Evolutionary conservation across 2,329 filamentous ascomycete species (phyloP).

Genomic region (Dendrostoma leiphaemia): DNA sequence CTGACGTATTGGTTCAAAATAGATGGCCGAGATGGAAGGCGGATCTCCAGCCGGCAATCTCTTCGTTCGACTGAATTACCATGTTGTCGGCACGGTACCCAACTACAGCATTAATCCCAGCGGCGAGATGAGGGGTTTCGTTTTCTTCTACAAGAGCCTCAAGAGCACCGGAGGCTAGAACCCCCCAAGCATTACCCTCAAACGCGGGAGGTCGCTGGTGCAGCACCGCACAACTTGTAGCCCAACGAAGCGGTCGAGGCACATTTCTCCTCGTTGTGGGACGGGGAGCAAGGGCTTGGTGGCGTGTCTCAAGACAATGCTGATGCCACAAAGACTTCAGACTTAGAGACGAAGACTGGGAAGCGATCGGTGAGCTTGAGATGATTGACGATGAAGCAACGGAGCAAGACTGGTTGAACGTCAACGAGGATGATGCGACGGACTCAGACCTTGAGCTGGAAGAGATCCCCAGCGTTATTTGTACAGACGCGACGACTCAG

Average conservation of each 20-base stretch:
- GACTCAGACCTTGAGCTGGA: too few species aligned
- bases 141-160: slow-evolving; percentile 61
- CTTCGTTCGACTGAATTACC: slow-evolving; percentile 57
- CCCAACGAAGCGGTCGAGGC: not conserved
- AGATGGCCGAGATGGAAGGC: slow-evolving; percentile 53
- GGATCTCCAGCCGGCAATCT: slow-evolving; percentile 51
- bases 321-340: not conserved
- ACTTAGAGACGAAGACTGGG: too few species aligned
- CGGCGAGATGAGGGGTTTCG: slow-evolving; percentile 47
- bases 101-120: slow-evolving; percentile 49
- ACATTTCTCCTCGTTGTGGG: not conserved
- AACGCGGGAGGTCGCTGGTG: not conserved
- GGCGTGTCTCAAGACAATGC: too few species aligned
- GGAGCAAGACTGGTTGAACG: too few species aligned
- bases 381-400: too few species aligned
- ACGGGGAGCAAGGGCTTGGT: not conserved
- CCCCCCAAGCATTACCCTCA: not conserved
- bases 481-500: too few species aligned
- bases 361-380: too few species aligned
- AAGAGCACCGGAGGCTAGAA: slow-evolving; percentile 7
- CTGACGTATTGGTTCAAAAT: not conserved
- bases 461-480: too few species aligned
- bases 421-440: too few species aligned
- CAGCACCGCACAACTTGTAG: not conserved
- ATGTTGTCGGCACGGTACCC: slow-evolving; percentile 53